A percentile compares a stretch with the other conserved stretches of the same genome.
Conservation (phyloP, 2,329 filamentous ascomycete species). For the Colletotrichum sp. region DNA sequence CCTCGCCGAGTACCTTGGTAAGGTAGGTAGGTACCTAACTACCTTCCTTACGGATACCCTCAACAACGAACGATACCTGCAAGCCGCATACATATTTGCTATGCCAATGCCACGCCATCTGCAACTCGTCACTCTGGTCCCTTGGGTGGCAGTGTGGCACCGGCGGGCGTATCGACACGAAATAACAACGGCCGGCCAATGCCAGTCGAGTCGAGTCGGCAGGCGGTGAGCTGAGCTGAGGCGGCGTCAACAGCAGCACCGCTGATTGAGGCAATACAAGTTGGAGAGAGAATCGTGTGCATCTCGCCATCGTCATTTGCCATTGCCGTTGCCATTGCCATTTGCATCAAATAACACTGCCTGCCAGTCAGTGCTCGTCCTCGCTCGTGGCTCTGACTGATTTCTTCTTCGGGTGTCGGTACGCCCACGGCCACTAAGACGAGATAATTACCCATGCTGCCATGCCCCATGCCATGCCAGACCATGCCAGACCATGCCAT, state of each 20-base stretch:
- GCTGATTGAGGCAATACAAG: neutral
- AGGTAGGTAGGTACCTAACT: neutral
- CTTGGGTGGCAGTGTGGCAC: neutral
- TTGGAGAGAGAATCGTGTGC: neutral
- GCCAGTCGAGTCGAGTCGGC: neutral
- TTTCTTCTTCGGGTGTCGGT: neutral
- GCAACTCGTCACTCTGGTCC: neutral
- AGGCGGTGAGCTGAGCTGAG: neutral
- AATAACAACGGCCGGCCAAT: neutral
- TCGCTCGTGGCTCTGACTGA: neutral
- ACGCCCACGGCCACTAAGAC: neutral
- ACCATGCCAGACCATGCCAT: conserved; percentile 12
- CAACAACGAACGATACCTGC: neutral
- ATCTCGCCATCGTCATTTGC: neutral
- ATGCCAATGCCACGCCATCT: neutral
- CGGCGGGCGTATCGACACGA: neutral
- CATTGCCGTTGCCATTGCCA: conserved; percentile 1
- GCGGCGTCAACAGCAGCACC: neutral
- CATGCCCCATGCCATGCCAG: neutral
- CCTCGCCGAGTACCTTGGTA: neutral
- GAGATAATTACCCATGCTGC: conserved; percentile 13
- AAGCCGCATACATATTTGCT: neutral
- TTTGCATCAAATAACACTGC: neutral
- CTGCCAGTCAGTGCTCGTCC: neutral
- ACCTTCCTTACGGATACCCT: neutral